Percentiles rank a stretch among this genome's conserved stretches.
These are phyloP conservation scores for Melaleuca quinquenervia DNA, from an alignment of 345 rosid species.

Conservation along the genomic window DNA sequence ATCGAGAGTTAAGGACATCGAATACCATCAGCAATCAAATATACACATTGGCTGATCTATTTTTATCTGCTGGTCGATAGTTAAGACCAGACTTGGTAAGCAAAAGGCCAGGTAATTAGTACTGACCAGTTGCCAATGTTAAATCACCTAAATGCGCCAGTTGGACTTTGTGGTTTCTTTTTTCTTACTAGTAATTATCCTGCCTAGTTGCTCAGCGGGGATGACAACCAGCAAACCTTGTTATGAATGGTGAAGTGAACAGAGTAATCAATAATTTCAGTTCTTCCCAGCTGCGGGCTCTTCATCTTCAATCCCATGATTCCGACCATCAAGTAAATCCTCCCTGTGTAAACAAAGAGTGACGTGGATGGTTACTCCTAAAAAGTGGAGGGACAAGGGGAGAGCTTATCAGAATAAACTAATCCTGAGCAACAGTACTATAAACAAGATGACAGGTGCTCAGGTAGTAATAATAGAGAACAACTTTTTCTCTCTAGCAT, in stretches of 20 bases:
- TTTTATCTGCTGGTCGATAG: background rate
- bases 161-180: background rate
- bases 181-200: background rate
- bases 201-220: background rate
- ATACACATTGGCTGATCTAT: background rate
- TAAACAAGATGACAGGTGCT: background rate
- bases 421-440: background rate
- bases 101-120: background rate
- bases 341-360: constrained; percentile 44
- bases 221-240: background rate
- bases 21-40: background rate
- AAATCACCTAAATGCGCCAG: background rate
- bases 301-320: constrained; percentile 29
- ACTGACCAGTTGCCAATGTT: background rate
- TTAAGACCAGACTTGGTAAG: background rate
- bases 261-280: background rate
- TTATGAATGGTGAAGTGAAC: background rate
- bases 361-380: background rate
- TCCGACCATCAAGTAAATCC: constrained; percentile 36
- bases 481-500: background rate
- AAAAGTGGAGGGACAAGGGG: background rate
- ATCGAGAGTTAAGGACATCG: background rate
- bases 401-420: background rate
- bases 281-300: background rate
- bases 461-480: background rate